Conservation (phyloP, 148 eudicot genomes). For the Nepenthes mirabilis region DNA sequence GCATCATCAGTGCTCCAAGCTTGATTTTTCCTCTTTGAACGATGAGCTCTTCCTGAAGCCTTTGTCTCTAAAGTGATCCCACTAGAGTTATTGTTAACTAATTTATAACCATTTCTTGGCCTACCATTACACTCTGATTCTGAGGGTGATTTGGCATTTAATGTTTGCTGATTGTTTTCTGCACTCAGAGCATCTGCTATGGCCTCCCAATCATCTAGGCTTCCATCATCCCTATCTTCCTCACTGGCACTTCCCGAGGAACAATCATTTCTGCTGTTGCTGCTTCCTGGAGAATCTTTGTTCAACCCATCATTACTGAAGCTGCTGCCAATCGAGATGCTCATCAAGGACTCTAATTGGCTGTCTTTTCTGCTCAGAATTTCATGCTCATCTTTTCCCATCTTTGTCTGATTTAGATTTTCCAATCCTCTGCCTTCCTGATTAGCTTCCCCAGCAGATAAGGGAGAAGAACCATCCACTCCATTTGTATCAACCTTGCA, state of each 20-base stretch:
- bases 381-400: conserved; percentile 11
- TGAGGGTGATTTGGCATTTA: not conserved
- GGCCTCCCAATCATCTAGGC: conserved; percentile 81
- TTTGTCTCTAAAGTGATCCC: conserved; percentile 7
- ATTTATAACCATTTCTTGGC: not conserved
- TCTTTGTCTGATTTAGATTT: conserved; percentile 1
- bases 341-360: conserved; percentile 30
- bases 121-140: not conserved
- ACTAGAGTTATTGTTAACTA: not conserved
- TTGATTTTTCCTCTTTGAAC: conserved; percentile 11
- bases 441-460: not conserved
- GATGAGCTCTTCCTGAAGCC: conserved; percentile 8
- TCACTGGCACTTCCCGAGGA: conserved; percentile 40
- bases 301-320: conserved; percentile 18
- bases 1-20: conserved; percentile 75
- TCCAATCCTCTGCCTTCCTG: not conserved
- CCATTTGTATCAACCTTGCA: conserved; percentile 4
- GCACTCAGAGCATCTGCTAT: conserved; percentile 58
- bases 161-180: conserved; percentile 16
- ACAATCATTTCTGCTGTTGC: conserved; percentile 32
- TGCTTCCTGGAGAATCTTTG: conserved; percentile 18
- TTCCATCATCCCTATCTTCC: conserved; percentile 49
- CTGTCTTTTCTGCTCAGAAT: conserved; percentile 12
- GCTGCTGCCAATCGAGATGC: conserved; percentile 30
- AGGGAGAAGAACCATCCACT: conserved; percentile 5